phyloP scores from a whole-genome alignment of 371 early-diverging fungal genomes.

The Saksenaea oblongispora region DNA sequence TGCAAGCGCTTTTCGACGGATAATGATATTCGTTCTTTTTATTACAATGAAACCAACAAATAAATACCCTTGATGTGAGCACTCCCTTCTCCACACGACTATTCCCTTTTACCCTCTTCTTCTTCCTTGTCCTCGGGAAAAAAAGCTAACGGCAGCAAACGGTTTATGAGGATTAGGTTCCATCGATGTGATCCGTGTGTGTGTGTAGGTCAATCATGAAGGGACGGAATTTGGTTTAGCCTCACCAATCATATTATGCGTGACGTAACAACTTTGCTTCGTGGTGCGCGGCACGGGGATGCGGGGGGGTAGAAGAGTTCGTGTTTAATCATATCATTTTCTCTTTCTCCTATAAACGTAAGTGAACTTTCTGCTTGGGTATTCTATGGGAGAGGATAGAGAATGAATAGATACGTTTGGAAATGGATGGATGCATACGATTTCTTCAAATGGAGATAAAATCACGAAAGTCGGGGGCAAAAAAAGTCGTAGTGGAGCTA shows the following conservation, averaged over 20 bases:
- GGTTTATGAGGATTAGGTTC: too few relatives aligned
- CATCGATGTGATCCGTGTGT: background rate
- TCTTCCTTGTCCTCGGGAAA: too few relatives aligned
- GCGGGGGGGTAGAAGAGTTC: background rate
- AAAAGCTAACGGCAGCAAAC: too few relatives aligned
- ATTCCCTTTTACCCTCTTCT: too few relatives aligned
- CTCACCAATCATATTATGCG: background rate
- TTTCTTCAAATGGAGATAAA: background rate
- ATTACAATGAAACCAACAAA: too few relatives aligned
- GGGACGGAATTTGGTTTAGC: too few relatives aligned
- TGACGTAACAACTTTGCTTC: background rate
- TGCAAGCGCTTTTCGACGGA: too few relatives aligned
- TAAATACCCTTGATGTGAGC: too few relatives aligned
- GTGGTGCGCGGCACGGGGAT: background rate
- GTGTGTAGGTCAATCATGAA: background rate
- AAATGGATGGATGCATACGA: conserved; percentile 18
- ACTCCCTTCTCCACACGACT: too few relatives aligned
- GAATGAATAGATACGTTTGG: conserved; percentile 11
- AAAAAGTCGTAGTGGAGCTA: background rate
- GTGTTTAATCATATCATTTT: background rate
- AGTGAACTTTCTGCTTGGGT: conserved; percentile 2
- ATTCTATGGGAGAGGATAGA: background rate
- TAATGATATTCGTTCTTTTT: too few relatives aligned
- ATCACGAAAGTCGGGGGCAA: background rate
- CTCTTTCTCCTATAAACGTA: conserved; percentile 9